Conservation (phyloP, 2,329 filamentous ascomycete species). For the Penicillium capsulatum region DNA sequence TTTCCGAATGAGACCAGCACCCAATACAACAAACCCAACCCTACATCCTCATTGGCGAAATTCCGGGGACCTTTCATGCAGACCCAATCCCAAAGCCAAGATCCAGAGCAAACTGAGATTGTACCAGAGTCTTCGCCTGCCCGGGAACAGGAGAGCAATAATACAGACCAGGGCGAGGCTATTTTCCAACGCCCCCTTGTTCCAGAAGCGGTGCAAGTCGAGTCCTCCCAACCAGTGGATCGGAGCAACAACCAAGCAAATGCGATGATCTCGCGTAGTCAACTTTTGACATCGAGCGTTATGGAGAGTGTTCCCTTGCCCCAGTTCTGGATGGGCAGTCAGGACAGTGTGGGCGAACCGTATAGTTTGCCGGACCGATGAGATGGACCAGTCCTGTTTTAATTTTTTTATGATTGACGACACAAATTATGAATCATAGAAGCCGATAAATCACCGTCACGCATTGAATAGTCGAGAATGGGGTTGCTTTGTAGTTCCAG, state of each 20-base stretch:
- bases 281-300: constrained; percentile 40
- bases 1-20: constrained; percentile 31
- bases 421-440: neutral
- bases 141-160: constrained; percentile 15
- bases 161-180: constrained; percentile 3
- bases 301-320: constrained; percentile 45
- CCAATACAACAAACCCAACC: constrained; percentile 11
- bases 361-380: constrained; percentile 30
- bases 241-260: constrained; percentile 15
- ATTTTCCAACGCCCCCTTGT: constrained; percentile 18
- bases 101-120: constrained; percentile 29
- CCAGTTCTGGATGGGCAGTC: constrained; percentile 36
- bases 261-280: constrained; percentile 31
- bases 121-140: constrained; percentile 41
- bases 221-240: constrained; percentile 40
- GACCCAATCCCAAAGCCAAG: constrained; percentile 22
- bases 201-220: constrained; percentile 36
- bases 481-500: constrained; percentile 5
- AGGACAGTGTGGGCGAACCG: constrained; percentile 38
- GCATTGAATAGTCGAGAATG: too few species aligned
- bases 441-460: too few species aligned
- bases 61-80: constrained; percentile 16
- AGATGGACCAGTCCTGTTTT: neutral
- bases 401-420: constrained; percentile 15
- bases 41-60: constrained; percentile 3